Evolutionary conservation across 1,284 basidiomycete genomes (phyloP), one percentile per base, ranked within the genome.

Genomic region (Apiotrichum akiyoshidainum): DNA sequence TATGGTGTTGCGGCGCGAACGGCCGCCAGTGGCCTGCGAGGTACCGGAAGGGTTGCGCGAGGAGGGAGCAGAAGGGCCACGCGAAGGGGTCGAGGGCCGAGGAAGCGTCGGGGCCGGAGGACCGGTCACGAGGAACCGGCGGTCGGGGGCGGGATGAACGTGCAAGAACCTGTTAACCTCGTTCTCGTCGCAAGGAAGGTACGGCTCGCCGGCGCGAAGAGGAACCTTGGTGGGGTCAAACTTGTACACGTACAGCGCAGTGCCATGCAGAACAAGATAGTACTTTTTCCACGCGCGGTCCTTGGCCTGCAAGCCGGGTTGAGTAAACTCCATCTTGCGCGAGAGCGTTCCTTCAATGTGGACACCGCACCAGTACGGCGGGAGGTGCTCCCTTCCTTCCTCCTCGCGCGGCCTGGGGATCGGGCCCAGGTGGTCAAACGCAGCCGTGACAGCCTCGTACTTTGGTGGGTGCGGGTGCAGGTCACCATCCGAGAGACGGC

Each of bases 181-280:
- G 10, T 63, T 61, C 13, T 72, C 68, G 21, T 47, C 40, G 44
- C 50, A 55, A 7, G 58, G 52, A 19, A 60, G 46, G 51, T 63
- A 63, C 19, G 58, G 58, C 61, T 63, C 61, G 50, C 47, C 47
- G 21, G 47, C 41, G 22, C 61, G 61, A 17, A 81, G 68, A 5
- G 78, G 77, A 62, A 78, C 73, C 55, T 75, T 78, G 57, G 77
- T 73, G 8, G 80, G 77, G 61, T 83, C 81, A 59, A 85, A 86
- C 68, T 86, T 85, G 81, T 93, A 99, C 57, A 98, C 83, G 61
- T 85, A 84, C 71, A 99, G 86, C 64, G 83, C 82, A 7, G 95
- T 99, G 42, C 95, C 96, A 71, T 97, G 92, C 44, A 99, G 79
- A 64, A 96, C 90, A 74, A 92, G 90, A 69, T 95, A 84, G 60